Evolutionary conservation across 495 filamentous ascomycete genomes (phyloP), one percentile per base, ranked within the genome.

Genomic region (Aspergillus mulundensis): DNA sequence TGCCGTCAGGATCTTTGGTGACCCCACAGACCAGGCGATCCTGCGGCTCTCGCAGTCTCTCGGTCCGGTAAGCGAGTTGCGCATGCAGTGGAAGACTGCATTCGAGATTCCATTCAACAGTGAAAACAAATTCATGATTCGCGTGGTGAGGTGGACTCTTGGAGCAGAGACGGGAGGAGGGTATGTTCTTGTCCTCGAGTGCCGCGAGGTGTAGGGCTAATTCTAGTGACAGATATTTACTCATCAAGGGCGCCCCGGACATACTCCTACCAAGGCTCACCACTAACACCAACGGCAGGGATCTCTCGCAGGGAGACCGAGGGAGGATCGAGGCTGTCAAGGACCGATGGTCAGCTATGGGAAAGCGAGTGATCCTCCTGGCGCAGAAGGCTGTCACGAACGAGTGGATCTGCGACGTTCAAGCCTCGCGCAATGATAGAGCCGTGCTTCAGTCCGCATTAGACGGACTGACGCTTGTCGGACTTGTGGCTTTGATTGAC

Each of bases 91-190:
- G 80, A 75, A 76, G 36, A 82, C 77, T 42, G 71, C 75, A 8
- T 88, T 79, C 61, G 79, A 85, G 51, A 61, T 89, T 3, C 79
- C 80, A 1, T 89, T 90, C 67, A 88, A 88, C 63, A 84, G 80
- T 67, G 87, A 87, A 70, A 88, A 87, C 65, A 90, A 89, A 63
- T 89, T 81, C 66, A 88, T 88, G 84, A 76, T 88, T 47, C 65
- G 59, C 7, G 58, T 52, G 1, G n/a, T 68, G 28, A 39, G 7
- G n/a, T n/a, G n/a, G n/a, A n/a, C n/a, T n/a, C n/a, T n/a, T n/a
- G n/a, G n/a, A n/a, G n/a, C n/a, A n/a, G 52, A 20, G 2, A 32
- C 28, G 16, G 19, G 52, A n/a, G n/a, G n/a, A n/a, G n/a, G n/a
- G 50, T 53, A 30, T 34, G 50, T 44, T 5, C 18, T 21, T 10